Evolutionary conservation across 257 asterid genomes (phyloP), one percentile per base, ranked within the genome.

Genomic region (Gynochthodes officinalis): DNA sequence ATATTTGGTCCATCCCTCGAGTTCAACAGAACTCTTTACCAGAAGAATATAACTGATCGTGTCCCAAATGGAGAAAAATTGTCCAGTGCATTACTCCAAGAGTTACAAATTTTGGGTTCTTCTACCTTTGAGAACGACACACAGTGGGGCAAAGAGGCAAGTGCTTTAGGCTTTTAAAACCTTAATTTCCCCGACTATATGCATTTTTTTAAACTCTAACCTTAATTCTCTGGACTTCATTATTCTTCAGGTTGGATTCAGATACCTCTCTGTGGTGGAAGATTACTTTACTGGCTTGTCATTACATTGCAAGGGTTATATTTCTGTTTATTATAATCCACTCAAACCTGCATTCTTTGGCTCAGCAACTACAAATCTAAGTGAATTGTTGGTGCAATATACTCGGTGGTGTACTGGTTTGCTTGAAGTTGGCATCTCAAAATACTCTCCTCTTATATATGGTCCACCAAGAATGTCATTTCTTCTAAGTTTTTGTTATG

Each of bases 131-230:
- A 88, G 50, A 68, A 74, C 49, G 69, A 73, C n/a, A 73, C 89
- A 21, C 70, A 80, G 67, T 89, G 96, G 93, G 93, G 93, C 60
- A 42, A 77, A 68, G 78, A 87, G 89, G 93, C 76, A 76, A 81
- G 86, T 74, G 54, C 16, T 7, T 4, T 32, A 40, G 32, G 28
- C 35, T n/a, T 43, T n/a, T 19, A 7, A 62, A 7, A 0, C 19
- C 64, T 59, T 0, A 57, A 60, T 48, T n/a, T 48, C 1, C 21
- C 21, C 15, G 53, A 16, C 15, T 48, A 0, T 6, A 18, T 50
- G 18, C 2, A 16, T 21, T 50, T 50, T 50, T n/a, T 1, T 46
- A 1, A 10, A 1, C 18, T n/a, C 52, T 46, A 6, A 18, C 4
- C 13, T 11, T 46, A 52, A 7, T 2, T 7, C 43, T 8, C 67